Evolutionary conservation across 2,329 filamentous ascomycete species (phyloP).

Genomic region (Alternaria alternata): DNA sequence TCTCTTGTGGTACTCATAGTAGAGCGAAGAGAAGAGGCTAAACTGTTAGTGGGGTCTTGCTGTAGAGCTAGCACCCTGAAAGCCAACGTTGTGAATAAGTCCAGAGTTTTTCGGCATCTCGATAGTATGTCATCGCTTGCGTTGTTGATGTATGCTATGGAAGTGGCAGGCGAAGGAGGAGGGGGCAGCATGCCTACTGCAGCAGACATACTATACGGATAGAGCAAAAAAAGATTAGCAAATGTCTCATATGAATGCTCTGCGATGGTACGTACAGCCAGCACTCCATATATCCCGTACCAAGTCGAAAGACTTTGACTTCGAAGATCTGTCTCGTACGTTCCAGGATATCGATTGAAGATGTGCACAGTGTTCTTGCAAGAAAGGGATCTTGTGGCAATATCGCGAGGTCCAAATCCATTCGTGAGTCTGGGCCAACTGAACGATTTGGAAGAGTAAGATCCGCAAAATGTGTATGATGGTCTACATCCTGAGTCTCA

Average conservation of each 20-base stretch:
- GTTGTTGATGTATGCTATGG: conserved; percentile 28
- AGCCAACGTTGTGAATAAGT: conserved; percentile 37
- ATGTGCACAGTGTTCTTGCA: conserved; percentile 32
- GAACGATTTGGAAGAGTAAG: background rate
- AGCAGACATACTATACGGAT: conserved; percentile 29
- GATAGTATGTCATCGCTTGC: conserved; percentile 24
- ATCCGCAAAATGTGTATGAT: conserved; percentile 13
- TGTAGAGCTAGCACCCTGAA: conserved; percentile 44
- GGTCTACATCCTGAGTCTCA: conserved; percentile 14
- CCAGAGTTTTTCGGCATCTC: conserved; percentile 37
- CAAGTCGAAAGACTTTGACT: conserved; percentile 45
- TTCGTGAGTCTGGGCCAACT: conserved; percentile 7
- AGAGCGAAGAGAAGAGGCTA: conserved; percentile 30
- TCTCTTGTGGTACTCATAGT: conserved; percentile 23
- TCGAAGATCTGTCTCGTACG: conserved; percentile 42
- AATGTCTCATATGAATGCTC: background rate
- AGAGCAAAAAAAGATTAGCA: background rate
- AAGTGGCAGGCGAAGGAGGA: conserved; percentile 23
- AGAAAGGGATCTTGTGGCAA: conserved; percentile 40
- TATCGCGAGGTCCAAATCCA: conserved; percentile 21
- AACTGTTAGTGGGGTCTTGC: conserved; percentile 33
- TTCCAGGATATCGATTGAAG: conserved; percentile 41
- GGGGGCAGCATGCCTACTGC: conserved; percentile 42
- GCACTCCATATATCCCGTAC: conserved; percentile 49
- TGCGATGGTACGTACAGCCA: conserved; percentile 26